Evolutionary conservation across 768 basidiomycete genomes (phyloP), one percentile per base, ranked within the genome.

Genomic region (Pulveroboletus sp.): DNA sequence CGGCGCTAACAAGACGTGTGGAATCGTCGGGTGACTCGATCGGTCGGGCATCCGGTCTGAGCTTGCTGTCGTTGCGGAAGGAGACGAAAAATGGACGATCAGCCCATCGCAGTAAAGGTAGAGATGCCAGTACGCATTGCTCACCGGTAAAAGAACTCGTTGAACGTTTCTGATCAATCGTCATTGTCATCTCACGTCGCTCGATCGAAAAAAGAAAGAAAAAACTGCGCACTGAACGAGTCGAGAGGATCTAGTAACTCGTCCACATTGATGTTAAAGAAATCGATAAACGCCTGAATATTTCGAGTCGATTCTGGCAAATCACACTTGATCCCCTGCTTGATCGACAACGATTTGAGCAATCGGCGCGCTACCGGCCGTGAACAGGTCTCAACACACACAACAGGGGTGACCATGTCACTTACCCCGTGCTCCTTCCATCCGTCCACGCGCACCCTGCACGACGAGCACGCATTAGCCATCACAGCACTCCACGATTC

Each of bases 281-380:
- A 97, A 27, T 86, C 81, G 56, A 98, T 87, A 66, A 99, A 99
- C 0, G 78, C 64, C 2, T 81, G 82, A 36, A 99, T 99, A 52
- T 93, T 93, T 30, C 77, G 74, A 0, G 80, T 88, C 0, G 92
- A 95, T 47, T 85, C 83, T 0, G 89, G 86, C 7, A 83, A 79
- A 61, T 98, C 91, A 66, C 91, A 97, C 67, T 98, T 97, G 64
- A 81, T 56, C 0, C 95, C 95, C 69, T 97, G 93, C 71, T 97
- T 97, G 68, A 94, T 81, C 4, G 92, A 90, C 45, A 97, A 64
- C 0, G 89, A 91, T 69, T 89, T 93, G 58, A 98, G 79, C 7
- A 98, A 74, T n/a, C 79, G 76, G 44, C 62, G 61, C 44, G 61
- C 61, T 62, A 3, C 85, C 83, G 36, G 88, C 87, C 89, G 58